Evolutionary conservation across 352 stramenopile genomes (phyloP).

Genomic region (Blastocystis sp.): DNA sequence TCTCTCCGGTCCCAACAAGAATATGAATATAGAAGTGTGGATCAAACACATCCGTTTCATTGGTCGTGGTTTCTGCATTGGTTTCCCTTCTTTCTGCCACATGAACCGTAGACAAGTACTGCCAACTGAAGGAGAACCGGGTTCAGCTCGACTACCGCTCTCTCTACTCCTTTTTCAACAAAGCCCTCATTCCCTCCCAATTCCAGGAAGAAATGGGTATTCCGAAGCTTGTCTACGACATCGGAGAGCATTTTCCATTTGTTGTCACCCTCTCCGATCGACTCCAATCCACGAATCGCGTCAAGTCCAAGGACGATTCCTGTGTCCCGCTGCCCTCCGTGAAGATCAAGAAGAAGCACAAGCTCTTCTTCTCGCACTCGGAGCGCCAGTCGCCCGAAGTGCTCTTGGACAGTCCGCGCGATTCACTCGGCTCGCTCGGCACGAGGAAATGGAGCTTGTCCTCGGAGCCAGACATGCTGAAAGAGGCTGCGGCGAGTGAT

Average conservation of each 20-base stretch:
- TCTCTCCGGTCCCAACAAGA: constrained; percentile 7
- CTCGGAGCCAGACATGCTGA: background rate
- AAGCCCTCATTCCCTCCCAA: constrained; percentile 25
- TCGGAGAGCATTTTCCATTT: constrained; percentile 42
- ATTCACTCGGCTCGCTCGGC: background rate
- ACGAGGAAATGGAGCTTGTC: background rate
- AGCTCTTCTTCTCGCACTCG: background rate
- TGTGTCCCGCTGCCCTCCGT: background rate
- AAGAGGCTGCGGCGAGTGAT: background rate
- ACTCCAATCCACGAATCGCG: background rate
- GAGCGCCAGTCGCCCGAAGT: background rate
- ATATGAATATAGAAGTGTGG: constrained; percentile 25
- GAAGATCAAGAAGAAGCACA: background rate
- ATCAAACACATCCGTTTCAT: constrained; percentile 39
- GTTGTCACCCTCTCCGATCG: constrained; percentile 23
- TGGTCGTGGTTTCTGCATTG: constrained; percentile 50
- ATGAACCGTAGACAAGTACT: constrained; percentile 24
- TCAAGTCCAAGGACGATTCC: background rate
- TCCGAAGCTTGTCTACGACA: constrained; percentile 57
- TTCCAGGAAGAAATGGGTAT: constrained; percentile 64
- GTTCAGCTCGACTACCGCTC: constrained; percentile 24
- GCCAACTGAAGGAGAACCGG: constrained; percentile 37
- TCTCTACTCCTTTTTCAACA: constrained; percentile 39
- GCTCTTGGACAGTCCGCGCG: background rate
- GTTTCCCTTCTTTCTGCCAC: background rate